phyloP scores from a whole-genome alignment of 768 basidiomycete species.

The Termitomyces sp. region DNA sequence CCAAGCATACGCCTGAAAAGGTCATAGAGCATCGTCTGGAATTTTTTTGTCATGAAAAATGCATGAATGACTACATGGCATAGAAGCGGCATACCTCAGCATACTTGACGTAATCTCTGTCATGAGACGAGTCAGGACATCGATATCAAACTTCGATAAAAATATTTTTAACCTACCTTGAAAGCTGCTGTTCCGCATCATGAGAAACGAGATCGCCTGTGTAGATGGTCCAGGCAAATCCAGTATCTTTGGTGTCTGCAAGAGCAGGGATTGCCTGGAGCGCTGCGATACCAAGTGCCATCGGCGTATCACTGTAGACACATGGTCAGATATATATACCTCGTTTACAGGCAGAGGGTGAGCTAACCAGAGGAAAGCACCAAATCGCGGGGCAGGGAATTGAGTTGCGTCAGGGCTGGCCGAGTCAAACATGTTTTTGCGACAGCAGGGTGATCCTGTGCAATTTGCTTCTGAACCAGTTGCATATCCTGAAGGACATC shows the following conservation, averaged over 20 bases:
- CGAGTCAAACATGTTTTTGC: conserved; percentile 46
- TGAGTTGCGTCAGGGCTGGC: conserved; percentile 47
- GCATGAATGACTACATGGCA: not conserved
- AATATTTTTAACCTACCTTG: conserved; percentile 37
- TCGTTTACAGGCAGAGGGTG: not conserved
- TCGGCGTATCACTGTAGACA: conserved; percentile 55
- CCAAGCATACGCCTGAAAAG: conserved; percentile 61
- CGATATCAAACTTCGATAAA: not conserved
- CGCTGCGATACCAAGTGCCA: conserved; percentile 54
- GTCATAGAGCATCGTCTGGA: conserved; percentile 60
- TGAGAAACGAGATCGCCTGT: conserved; percentile 78
- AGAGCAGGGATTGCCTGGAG: conserved; percentile 67
- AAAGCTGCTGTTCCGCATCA: conserved; percentile 61
- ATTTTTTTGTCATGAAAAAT: not conserved
- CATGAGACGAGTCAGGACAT: not conserved
- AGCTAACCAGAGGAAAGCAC: conserved; percentile 54
- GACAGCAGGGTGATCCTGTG: conserved; percentile 59
- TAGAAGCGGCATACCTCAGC: conserved; percentile 43
- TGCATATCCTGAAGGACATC: conserved; percentile 47
- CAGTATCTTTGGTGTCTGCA: conserved; percentile 54
- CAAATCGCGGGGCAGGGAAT: conserved; percentile 65
- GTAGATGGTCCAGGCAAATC: conserved; percentile 63
- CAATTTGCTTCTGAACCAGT: conserved; percentile 77
- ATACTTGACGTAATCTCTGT: conserved; percentile 57
- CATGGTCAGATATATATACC: not conserved